phyloP scores from a whole-genome alignment of 805 yeast genomes.

The Geotrichum ghanense region DNA sequence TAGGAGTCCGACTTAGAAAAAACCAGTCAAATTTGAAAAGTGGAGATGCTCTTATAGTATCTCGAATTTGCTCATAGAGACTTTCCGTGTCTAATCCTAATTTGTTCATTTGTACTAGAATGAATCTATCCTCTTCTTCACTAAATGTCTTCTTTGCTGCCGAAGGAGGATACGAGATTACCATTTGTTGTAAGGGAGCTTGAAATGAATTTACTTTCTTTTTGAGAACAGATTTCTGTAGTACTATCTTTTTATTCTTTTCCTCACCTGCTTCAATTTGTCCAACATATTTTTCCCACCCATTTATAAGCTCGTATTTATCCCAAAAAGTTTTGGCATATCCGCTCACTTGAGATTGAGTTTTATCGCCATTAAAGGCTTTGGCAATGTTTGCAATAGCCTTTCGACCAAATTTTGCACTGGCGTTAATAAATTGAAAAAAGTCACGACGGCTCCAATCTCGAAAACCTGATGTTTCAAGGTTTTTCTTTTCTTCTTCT shows the following conservation, averaged over 20 bases:
- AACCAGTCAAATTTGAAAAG: slow-evolving; percentile 82
- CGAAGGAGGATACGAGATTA: slow-evolving; percentile 60
- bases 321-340: slow-evolving; percentile 79
- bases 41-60: slow-evolving; percentile 61
- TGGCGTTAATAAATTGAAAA: slow-evolving; percentile 60
- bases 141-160: slow-evolving; percentile 55
- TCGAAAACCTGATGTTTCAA: slow-evolving; percentile 56
- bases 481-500: slow-evolving; percentile 53
- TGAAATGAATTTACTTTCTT: slow-evolving; percentile 58
- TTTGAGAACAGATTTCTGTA: slow-evolving; percentile 71
- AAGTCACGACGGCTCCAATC: slow-evolving; percentile 87
- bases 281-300: slow-evolving; percentile 69
- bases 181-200: slow-evolving; percentile 72
- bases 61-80: slow-evolving; percentile 66
- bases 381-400: slow-evolving; percentile 44
- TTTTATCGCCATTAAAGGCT: slow-evolving; percentile 38
- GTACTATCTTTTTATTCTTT: slow-evolving; percentile 46
- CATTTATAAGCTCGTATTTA: slow-evolving; percentile 68
- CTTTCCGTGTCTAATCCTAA: slow-evolving; percentile 74
- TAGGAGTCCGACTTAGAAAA: slow-evolving; percentile 64
- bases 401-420: slow-evolving; percentile 74
- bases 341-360: slow-evolving; percentile 63
- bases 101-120: slow-evolving; percentile 66
- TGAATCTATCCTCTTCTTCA: slow-evolving; percentile 84
- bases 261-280: slow-evolving; percentile 90